Conservation (phyloP, 148 eudicot genomes). For the Camellia granthamiana region DNA sequence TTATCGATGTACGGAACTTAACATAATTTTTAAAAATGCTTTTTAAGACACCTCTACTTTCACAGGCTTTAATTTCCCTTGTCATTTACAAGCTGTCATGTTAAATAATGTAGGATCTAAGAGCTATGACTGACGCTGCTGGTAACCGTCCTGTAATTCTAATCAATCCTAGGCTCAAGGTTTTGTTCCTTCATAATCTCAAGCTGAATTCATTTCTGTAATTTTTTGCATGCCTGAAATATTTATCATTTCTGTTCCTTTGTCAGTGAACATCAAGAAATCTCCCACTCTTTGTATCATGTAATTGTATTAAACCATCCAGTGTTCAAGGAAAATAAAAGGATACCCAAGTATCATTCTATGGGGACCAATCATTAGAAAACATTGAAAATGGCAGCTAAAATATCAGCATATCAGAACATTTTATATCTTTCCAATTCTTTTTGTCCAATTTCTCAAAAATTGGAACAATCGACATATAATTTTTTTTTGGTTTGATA, state of each 20-base stretch:
- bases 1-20: constrained; percentile 66
- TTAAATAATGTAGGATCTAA: constrained; percentile 61
- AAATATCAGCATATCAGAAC: not conserved
- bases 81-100: constrained; percentile 10
- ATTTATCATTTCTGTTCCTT: not conserved
- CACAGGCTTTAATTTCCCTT: not conserved
- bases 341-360: too few relatives aligned
- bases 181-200: constrained; percentile 29
- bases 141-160: constrained; percentile 92
- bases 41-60: not conserved
- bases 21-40: not conserved
- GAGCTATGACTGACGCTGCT: constrained; percentile 98
- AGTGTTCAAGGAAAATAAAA: too few relatives aligned
- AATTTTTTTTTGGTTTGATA: not conserved
- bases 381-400: not conserved
- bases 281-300: too few relatives aligned
- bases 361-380: too few relatives aligned
- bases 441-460: not conserved
- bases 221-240: not conserved
- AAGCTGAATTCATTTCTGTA: not conserved
- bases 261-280: too few relatives aligned
- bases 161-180: constrained; percentile 91
- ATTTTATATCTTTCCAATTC: not conserved
- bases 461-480: not conserved
- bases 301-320: too few relatives aligned